Conservation (phyloP, 2,329 filamentous ascomycete species). For the Trichoderma cornu-damae region DNA sequence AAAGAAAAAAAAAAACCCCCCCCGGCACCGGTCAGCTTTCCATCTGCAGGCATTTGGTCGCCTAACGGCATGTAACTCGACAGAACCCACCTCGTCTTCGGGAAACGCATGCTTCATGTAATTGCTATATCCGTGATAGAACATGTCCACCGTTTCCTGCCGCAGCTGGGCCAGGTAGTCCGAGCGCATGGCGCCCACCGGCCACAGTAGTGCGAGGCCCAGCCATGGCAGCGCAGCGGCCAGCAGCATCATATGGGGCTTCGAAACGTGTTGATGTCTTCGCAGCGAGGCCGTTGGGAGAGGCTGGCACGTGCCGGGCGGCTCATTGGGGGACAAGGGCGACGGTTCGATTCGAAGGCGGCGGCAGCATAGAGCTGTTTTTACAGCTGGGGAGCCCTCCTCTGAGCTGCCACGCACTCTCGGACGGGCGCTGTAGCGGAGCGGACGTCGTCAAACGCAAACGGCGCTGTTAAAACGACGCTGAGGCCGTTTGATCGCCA, state of each 20-base stretch:
- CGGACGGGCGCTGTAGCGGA: background rate
- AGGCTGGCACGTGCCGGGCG: constrained; percentile 23
- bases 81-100: constrained; percentile 68
- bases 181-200: constrained; percentile 48
- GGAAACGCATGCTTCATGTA: constrained; percentile 94
- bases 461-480: constrained; percentile 3
- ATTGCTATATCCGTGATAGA: constrained; percentile 94
- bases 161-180: constrained; percentile 52
- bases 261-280: background rate
- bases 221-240: constrained; percentile 24
- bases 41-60: background rate
- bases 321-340: constrained; percentile 24
- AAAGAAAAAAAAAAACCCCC: too few species aligned
- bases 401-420: background rate
- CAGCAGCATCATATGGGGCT: constrained; percentile 28
- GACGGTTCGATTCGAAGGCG: background rate
- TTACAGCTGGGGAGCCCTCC: background rate
- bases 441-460: constrained; percentile 5
- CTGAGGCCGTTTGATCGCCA: constrained; percentile 1
- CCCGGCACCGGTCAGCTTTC: background rate
- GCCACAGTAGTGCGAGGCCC: constrained; percentile 39
- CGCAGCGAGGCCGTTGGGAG: constrained; percentile 2
- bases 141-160: constrained; percentile 67
- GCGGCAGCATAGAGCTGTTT: constrained; percentile 12
- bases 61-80: background rate